A percentile compares a stretch with the other conserved stretches of the same genome.
These are phyloP conservation scores for Quercus mongolica DNA, from an alignment of 306 rosid species.

Conservation along the genomic window DNA sequence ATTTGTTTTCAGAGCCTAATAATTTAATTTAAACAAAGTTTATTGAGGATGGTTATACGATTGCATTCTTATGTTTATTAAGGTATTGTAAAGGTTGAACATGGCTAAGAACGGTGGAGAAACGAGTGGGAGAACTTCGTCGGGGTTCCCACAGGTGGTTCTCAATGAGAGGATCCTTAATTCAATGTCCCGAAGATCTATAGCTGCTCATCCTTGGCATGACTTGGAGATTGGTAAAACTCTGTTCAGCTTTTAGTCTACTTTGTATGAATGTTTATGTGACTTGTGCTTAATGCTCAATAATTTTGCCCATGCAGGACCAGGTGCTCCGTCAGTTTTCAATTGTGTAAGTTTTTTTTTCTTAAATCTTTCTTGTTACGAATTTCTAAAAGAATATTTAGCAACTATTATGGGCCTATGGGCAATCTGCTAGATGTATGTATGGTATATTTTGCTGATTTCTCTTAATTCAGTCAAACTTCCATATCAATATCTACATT, in stretches of 20 bases:
- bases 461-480: neutral
- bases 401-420: neutral
- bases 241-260: neutral
- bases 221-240: conserved; percentile 84
- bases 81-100: conserved; percentile 27
- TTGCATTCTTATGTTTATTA: conserved; percentile 2
- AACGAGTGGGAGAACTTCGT: conserved; percentile 28
- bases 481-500: neutral
- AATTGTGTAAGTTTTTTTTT: conserved; percentile 65
- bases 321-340: conserved; percentile 92
- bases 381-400: neutral
- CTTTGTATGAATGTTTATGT: neutral
- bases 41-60: neutral
- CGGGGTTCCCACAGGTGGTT: conserved; percentile 26
- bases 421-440: conserved; percentile 3
- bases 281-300: conserved; percentile 3
- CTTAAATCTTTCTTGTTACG: neutral
- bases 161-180: conserved; percentile 92
- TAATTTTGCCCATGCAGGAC: conserved; percentile 57
- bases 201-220: conserved; percentile 99
- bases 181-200: conserved; percentile 75
- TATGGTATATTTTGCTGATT: neutral
- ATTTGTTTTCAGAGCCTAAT: conserved; percentile 4
- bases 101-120: conserved; percentile 61
- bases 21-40: conserved; percentile 8